A percentile compares a stretch with the other conserved stretches of the same genome.
Evolutionary conservation across 345 rosid species (phyloP).

Genomic region (Iberis pinnata): DNA sequence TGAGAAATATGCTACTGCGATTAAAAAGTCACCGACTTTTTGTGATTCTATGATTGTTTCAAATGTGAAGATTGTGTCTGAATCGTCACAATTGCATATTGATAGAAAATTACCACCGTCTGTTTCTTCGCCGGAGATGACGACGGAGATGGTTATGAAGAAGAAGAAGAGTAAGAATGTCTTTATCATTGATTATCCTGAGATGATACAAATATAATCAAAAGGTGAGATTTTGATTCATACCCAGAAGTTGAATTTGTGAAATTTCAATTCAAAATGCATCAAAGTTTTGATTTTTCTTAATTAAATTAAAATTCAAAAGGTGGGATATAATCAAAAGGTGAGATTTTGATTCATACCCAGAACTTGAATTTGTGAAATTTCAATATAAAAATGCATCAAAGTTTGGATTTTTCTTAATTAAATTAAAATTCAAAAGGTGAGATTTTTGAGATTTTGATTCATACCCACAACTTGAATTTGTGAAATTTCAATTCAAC

Average conservation of each 20-base stretch:
- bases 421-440: too few relatives aligned
- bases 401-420: too few relatives aligned
- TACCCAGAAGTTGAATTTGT: neutral
- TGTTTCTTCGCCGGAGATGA: conserved; percentile 44
- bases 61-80: conserved; percentile 55
- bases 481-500: too few relatives aligned
- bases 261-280: neutral
- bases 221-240: neutral
- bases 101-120: conserved; percentile 37
- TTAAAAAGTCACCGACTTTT: conserved; percentile 75
- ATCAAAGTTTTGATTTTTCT: neutral
- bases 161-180: conserved; percentile 31
- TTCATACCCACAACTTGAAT: too few relatives aligned
- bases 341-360: too few relatives aligned
- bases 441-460: too few relatives aligned
- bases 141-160: conserved; percentile 24
- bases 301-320: neutral
- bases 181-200: conserved; percentile 48
- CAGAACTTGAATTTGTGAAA: too few relatives aligned
- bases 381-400: too few relatives aligned
- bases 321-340: too few relatives aligned
- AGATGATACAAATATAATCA: neutral
- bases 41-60: conserved; percentile 65
- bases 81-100: conserved; percentile 84
- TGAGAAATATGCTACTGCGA: conserved; percentile 83